These are phyloP conservation scores for Arthroderma uncinatum DNA, from an alignment of 2,329 filamentous ascomycete genomes.

Conservation along the genomic window DNA sequence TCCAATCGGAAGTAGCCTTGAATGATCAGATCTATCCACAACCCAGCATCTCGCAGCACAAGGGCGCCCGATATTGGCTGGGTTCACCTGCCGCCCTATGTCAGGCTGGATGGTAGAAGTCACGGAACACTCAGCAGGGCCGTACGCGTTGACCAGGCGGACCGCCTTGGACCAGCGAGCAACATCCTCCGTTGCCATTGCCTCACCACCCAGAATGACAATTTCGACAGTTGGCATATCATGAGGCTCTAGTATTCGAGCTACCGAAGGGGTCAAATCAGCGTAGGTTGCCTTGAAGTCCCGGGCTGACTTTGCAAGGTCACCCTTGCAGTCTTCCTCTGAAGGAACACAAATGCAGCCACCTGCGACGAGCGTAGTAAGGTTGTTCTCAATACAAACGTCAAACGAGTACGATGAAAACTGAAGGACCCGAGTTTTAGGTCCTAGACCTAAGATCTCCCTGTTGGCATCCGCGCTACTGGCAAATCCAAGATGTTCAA, in stretches of 20 bases:
- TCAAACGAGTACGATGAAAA: slow-evolving; percentile 83
- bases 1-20: slow-evolving; percentile 42
- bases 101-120: slow-evolving; percentile 1
- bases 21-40: slow-evolving; percentile 12
- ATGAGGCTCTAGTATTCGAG: slow-evolving; percentile 29
- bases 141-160: slow-evolving; percentile 31
- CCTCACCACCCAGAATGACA: slow-evolving; percentile 25
- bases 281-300: slow-evolving; percentile 31
- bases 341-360: slow-evolving; percentile 36
- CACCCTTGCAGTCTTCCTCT: slow-evolving; percentile 33
- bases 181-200: slow-evolving; percentile 16
- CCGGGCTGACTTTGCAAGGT: slow-evolving; percentile 14
- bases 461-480: slow-evolving; percentile 39
- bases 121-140: slow-evolving; percentile 12
- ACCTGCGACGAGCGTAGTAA: slow-evolving; percentile 31
- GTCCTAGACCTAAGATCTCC: slow-evolving; percentile 36
- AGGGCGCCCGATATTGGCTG: slow-evolving; percentile 9
- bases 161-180: slow-evolving; percentile 21
- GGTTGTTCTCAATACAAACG: slow-evolving; percentile 80
- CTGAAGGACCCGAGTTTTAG: slow-evolving; percentile 48
- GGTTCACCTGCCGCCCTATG: neutral
- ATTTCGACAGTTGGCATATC: slow-evolving; percentile 30
- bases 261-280: slow-evolving; percentile 47
- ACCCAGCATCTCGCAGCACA: slow-evolving; percentile 5
- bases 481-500: slow-evolving; percentile 31